Base-by-base conservation (phyloP, 371 early-diverging fungal genomes). In the Phascolomyces articulosus region DNA sequence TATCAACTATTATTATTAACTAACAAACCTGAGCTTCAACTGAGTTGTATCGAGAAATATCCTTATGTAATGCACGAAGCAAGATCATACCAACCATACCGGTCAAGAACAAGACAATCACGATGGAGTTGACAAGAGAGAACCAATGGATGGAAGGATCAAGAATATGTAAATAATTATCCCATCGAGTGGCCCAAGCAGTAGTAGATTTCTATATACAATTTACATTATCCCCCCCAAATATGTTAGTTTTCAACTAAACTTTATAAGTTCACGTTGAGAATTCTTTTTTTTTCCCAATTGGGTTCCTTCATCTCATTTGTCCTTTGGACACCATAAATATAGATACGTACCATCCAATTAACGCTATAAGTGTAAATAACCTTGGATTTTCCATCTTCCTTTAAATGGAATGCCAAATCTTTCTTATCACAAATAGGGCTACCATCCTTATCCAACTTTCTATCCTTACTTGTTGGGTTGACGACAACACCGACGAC, bases 161-260 rank as follows among this genome's bases (percentile, higher is more conserved):
- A 18, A 85, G 76, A 16, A 91, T 87, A 59, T 91, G 80, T 60
- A 98, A 66, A 73, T 96, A 97, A 65, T 83, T 85, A 78, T 97
- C 97, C 97, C 98, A 97, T 47, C 98, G 89, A 4, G 96, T 96
- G 10, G 92, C 95, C 97, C 97, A 98, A 26, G 91, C 80, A 23
- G 85, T 91, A 8, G 70, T 68, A 1, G 91, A 89, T 26, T 56
- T 47, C 86, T 89, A 62, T 29, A 18, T 23, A 2, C 20, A 40
- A 6, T 13, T 13, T 29, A 38, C 9, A 40, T 40, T 18, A 7
- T 11, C 8, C 47, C 8, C 38, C 16, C 8, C 4, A 44, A 44
- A 44, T 44, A 44, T 8, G 18, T 13, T 18, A 13, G 8, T 8
- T 44, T 44, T 1, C 3, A 47, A 21, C 40, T 40, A 53, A 16